Evolutionary conservation across 345 rosid species (phyloP).

Genomic region (Combretum micranthum): DNA sequence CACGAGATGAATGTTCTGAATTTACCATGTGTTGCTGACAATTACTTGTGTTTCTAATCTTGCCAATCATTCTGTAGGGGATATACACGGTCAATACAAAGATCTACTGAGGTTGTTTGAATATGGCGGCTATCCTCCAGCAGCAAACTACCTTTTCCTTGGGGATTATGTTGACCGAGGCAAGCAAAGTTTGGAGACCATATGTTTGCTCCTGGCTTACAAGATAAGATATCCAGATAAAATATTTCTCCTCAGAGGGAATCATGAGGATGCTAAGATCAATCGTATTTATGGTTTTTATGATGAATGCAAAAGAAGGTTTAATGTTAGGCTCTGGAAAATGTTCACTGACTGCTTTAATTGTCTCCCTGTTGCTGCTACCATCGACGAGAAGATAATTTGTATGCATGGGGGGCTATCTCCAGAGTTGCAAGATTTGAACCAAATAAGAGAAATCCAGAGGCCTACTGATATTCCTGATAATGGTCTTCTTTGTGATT

Average conservation of each 20-base stretch:
- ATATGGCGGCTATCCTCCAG: conserved; percentile 86
- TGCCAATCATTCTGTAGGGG: conserved; percentile 44
- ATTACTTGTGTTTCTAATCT: conserved; percentile 9
- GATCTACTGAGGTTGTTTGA: conserved; percentile 87
- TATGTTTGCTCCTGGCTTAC: conserved; percentile 89
- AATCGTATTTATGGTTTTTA: conserved; percentile 90
- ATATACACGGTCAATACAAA: conserved; percentile 92
- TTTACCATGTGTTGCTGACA: too few relatives aligned
- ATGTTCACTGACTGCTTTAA: conserved; percentile 90
- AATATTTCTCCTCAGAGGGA: conserved; percentile 77
- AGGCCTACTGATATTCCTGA: conserved; percentile 96
- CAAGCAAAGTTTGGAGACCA: conserved; percentile 92
- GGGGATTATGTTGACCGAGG: conserved; percentile 99
- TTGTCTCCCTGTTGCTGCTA: conserved; percentile 87
- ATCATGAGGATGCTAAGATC: conserved; percentile 98
- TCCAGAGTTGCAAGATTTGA: conserved; percentile 67
- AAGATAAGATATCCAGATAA: conserved; percentile 72
- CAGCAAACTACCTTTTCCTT: conserved; percentile 85
- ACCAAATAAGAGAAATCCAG: conserved; percentile 66
- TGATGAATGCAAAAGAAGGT: conserved; percentile 93
- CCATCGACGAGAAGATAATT: conserved; percentile 78
- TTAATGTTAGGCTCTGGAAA: conserved; percentile 94
- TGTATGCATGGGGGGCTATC: conserved; percentile 99
- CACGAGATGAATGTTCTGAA: too few relatives aligned
- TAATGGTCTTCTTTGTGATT: conserved; percentile 84